phyloP scores from a whole-genome alignment of 2,329 filamentous ascomycete species.

The Claviceps cyperi region DNA sequence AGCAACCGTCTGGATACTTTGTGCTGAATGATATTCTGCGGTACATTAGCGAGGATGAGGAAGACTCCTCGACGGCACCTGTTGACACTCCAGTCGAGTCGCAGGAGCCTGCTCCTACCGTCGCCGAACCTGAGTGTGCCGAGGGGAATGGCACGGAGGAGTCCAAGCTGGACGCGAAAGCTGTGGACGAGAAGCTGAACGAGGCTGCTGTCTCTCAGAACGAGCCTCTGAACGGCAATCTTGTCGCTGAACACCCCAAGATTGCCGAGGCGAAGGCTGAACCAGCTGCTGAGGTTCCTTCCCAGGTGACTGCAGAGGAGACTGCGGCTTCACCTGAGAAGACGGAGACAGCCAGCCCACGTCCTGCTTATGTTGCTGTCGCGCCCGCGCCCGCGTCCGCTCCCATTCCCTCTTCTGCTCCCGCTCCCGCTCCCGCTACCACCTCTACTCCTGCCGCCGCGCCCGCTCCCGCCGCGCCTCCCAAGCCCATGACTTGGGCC shows the following conservation, averaged over 20 bases:
- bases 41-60: constrained; percentile 73
- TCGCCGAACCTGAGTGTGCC: constrained; percentile 15
- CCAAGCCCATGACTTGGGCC: constrained; percentile 63
- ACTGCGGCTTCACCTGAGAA: constrained; percentile 45
- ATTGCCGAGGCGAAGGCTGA: constrained; percentile 17
- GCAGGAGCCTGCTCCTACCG: constrained; percentile 15
- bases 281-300: constrained; percentile 21
- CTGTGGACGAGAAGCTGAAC: constrained; percentile 23
- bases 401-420: constrained; percentile 9
- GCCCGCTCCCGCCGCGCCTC: constrained; percentile 27
- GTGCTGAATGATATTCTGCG: constrained; percentile 97
- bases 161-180: constrained; percentile 17
- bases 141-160: constrained; percentile 38
- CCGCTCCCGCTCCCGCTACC: constrained; percentile 15
- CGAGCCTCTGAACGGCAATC: constrained; percentile 1
- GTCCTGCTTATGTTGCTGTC: constrained; percentile 34
- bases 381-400: constrained; percentile 16
- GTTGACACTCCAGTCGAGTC: constrained; percentile 17
- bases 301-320: constrained; percentile 39
- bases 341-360: constrained; percentile 48
- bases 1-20: constrained; percentile 94
- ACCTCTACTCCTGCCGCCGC: constrained; percentile 2
- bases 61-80: constrained; percentile 42
- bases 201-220: constrained; percentile 14
- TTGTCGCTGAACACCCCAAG: constrained; percentile 17